Evolutionary conservation across 192 early-diverging fungal species (phyloP).

Genomic region (Powellomyces hirtus): DNA sequence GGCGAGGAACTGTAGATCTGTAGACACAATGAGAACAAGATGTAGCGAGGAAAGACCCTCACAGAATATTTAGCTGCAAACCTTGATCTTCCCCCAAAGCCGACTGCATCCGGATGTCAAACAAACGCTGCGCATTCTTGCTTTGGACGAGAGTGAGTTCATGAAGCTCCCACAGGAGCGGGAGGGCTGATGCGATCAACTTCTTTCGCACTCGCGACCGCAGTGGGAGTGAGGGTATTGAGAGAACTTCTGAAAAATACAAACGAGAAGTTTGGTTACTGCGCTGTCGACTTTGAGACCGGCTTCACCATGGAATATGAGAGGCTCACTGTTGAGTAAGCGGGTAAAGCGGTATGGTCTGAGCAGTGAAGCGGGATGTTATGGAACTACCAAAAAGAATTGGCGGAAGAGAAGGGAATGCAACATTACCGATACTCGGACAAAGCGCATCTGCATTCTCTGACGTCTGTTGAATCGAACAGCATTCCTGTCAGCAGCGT

Average conservation of each 20-base stretch:
- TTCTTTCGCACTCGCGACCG: background rate
- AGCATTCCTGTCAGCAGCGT: background rate
- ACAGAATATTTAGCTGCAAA: no score
- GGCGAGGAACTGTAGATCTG: no score
- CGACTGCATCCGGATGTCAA: no score
- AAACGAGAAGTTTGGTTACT: background rate
- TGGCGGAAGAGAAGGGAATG: background rate
- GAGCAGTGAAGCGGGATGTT: no score
- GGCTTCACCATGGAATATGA: background rate
- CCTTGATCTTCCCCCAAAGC: no score
- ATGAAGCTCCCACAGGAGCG: background rate
- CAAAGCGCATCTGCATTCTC: background rate
- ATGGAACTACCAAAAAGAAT: background rate
- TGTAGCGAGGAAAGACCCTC: no score
- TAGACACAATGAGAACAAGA: no score
- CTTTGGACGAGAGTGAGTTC: no score
- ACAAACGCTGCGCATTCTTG: no score
- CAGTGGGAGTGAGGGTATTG: background rate
- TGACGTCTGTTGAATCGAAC: background rate
- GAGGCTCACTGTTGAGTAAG: background rate
- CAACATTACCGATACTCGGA: background rate
- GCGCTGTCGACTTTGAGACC: background rate
- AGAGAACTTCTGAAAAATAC: background rate
- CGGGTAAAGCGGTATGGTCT: background rate
- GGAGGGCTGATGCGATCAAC: background rate